phyloP scores from a whole-genome alignment of 192 early-diverging fungal species.

The Coemansia sp. region DNA sequence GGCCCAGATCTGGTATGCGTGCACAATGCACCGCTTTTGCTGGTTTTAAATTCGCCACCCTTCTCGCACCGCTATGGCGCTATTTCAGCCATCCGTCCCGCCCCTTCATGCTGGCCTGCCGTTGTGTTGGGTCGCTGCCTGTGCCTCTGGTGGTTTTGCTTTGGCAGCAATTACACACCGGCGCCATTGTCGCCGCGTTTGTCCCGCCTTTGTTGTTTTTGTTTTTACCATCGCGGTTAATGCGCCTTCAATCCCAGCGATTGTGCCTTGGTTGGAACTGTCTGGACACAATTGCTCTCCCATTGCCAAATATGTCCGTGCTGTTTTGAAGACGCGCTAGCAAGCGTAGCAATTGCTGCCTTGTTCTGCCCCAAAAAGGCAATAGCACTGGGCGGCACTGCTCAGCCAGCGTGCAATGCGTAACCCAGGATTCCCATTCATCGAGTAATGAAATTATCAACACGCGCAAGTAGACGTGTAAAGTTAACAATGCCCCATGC shows the following conservation, averaged over 20 bases:
- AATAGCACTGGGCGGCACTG: conserved; percentile 7
- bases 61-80: background rate
- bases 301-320: background rate
- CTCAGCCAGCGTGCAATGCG: conserved; percentile 15
- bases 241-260: background rate
- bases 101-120: background rate
- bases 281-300: no score
- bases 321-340: background rate
- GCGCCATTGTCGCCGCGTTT: background rate
- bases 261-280: no score
- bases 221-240: conserved; percentile 3
- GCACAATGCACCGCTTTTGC: background rate
- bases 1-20: background rate
- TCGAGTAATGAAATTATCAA: conserved; percentile 43
- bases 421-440: conserved; percentile 44
- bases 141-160: background rate
- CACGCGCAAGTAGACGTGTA: conserved; percentile 14
- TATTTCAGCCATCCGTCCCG: background rate
- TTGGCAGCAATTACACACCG: conserved; percentile 7
- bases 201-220: background rate
- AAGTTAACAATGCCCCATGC: conserved; percentile 21
- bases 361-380: conserved; percentile 1
- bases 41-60: background rate
- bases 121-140: background rate
- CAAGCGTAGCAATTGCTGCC: background rate